These are phyloP conservation scores for Zhuliangozyma blackwelliae DNA, from an alignment of 1,139 yeast genomes.

Conservation along the genomic window DNA sequence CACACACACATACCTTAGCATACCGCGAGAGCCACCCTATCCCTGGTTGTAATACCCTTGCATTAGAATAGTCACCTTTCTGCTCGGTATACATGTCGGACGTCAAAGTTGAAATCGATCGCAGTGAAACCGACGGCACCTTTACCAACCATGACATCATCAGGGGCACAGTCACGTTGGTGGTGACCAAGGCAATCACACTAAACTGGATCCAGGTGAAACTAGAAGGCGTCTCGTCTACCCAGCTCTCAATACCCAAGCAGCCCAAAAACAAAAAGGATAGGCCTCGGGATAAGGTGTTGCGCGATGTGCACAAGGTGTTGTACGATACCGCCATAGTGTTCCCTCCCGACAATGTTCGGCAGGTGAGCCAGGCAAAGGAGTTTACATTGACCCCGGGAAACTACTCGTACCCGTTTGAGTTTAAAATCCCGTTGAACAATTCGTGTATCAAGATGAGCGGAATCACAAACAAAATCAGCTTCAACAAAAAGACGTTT, in stretches of 20 bases:
- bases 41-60: no score
- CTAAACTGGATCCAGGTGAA: constrained; percentile 54
- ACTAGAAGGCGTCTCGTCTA: constrained; percentile 50
- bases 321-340: constrained; percentile 53
- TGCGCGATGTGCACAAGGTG: constrained; percentile 50
- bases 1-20: no score
- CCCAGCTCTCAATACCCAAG: constrained; percentile 31
- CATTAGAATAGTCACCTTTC: no score
- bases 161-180: constrained; percentile 43
- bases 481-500: constrained; percentile 27
- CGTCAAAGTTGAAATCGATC: constrained; percentile 35
- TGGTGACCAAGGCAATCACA: constrained; percentile 43
- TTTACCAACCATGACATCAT: constrained; percentile 52
- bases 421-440: constrained; percentile 49
- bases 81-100: constrained; percentile 10
- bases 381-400: constrained; percentile 63
- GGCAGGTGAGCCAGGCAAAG: constrained; percentile 42
- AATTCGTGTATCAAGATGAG: constrained; percentile 43
- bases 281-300: constrained; percentile 16
- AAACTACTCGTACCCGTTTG: constrained; percentile 53
- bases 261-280: constrained; percentile 12
- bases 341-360: constrained; percentile 57
- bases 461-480: constrained; percentile 41
- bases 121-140: constrained; percentile 35
- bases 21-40: no score